These are phyloP conservation scores for Aspergillus costaricaensis DNA, from an alignment of 2,329 filamentous ascomycete species.

Conservation along the genomic window DNA sequence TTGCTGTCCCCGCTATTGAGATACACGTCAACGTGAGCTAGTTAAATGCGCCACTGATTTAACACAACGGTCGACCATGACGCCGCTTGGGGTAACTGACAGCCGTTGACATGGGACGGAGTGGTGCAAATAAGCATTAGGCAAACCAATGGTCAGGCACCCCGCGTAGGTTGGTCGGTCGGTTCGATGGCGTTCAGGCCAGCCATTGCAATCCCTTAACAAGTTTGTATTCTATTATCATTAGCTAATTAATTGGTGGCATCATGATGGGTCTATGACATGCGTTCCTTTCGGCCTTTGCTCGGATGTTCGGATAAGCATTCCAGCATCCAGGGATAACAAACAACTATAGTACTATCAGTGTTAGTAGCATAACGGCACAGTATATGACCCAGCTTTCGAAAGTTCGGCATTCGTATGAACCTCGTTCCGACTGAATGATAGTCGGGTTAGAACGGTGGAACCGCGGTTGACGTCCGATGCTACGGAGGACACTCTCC, in stretches of 20 bases:
- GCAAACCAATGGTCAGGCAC: not conserved
- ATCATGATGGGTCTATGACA: not conserved
- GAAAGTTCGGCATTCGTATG: no score
- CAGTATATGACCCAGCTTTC: no score
- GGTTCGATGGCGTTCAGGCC: not conserved
- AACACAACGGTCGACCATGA: not conserved
- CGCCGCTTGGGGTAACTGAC: not conserved
- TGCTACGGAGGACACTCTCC: conserved; percentile 4
- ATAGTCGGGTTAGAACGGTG: conserved; percentile 3
- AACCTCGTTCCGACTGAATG: not conserved
- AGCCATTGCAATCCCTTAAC: not conserved
- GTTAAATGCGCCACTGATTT: not conserved
- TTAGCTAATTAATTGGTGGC: not conserved
- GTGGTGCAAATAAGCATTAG: not conserved
- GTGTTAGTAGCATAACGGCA: no score
- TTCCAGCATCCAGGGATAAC: not conserved
- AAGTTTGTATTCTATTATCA: no score
- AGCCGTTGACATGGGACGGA: not conserved
- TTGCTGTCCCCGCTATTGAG: not conserved
- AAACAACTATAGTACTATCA: no score
- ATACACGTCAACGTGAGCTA: not conserved
- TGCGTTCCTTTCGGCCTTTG: no score
- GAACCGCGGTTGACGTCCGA: conserved; percentile 11
- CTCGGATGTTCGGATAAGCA: not conserved
- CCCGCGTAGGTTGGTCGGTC: not conserved